A percentile compares a stretch with the other conserved stretches of the same genome.
Evolutionary conservation across 116 monocot species (phyloP).

Genomic region (Dioscorea cayenensis): DNA sequence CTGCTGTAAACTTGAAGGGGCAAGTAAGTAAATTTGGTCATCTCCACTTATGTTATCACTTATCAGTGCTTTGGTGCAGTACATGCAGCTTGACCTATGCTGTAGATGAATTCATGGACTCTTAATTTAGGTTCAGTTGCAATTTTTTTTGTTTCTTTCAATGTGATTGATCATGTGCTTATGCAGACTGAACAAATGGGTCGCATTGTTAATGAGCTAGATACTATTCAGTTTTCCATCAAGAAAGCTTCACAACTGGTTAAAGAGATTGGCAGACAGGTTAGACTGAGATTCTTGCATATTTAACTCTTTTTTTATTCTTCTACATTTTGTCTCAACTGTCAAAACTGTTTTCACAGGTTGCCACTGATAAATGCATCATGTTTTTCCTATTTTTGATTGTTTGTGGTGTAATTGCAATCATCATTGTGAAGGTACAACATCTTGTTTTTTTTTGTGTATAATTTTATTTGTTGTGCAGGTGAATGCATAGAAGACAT

Average conservation of each 20-base stretch:
- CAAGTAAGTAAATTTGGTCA: conserved; percentile 36
- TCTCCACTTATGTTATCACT: too few relatives aligned
- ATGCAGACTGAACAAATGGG: conserved; percentile 95
- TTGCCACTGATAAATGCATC: conserved; percentile 97
- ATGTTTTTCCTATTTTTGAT: conserved; percentile 78
- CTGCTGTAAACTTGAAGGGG: conserved; percentile 60
- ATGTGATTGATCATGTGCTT: neutral
- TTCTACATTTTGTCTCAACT: neutral
- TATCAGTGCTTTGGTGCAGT: too few relatives aligned
- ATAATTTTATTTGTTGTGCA: neutral
- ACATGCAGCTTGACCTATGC: too few relatives aligned
- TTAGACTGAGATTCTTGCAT: conserved; percentile 4
- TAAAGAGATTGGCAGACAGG: conserved; percentile 88
- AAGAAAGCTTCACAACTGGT: conserved; percentile 79
- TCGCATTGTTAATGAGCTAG: conserved; percentile 79
- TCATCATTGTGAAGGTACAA: conserved; percentile 86
- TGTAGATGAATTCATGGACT: too few relatives aligned
- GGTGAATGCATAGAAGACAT: neutral
- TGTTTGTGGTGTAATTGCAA: conserved; percentile 88
- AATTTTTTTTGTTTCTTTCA: neutral
- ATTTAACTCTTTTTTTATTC: neutral
- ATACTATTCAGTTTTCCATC: conserved; percentile 77
- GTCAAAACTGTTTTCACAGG: conserved; percentile 24
- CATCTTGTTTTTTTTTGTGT: neutral
- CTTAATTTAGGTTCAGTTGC: neutral